These are phyloP conservation scores for Colletotrichum tofieldiae DNA, from an alignment of 2,329 filamentous ascomycete genomes.

Conservation along the genomic window DNA sequence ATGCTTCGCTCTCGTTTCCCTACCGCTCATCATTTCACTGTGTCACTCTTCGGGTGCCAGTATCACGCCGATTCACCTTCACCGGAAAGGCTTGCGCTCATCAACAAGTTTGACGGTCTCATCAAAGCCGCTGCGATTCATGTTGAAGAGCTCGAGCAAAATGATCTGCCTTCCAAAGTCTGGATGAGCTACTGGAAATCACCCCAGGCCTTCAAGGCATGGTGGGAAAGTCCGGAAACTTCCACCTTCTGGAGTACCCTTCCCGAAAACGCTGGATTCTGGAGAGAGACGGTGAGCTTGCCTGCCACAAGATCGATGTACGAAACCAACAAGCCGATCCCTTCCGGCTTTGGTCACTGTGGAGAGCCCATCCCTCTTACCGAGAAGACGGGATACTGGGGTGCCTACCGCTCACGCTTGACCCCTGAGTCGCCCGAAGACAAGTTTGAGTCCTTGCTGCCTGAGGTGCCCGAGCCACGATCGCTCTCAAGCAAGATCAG, in stretches of 20 bases:
- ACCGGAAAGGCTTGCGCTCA: slow-evolving; percentile 30
- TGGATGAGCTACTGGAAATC: slow-evolving; percentile 41
- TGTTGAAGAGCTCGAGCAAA: slow-evolving; percentile 40
- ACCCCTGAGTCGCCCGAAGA: slow-evolving; percentile 31
- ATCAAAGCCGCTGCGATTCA: slow-evolving; percentile 36
- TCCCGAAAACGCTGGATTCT: slow-evolving; percentile 31
- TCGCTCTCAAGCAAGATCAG: slow-evolving; percentile 28
- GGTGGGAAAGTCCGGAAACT: slow-evolving; percentile 36
- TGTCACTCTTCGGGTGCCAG: slow-evolving; percentile 37
- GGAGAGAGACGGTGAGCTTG: slow-evolving; percentile 38
- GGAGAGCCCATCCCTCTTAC: slow-evolving; percentile 37
- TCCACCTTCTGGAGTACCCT: slow-evolving; percentile 29
- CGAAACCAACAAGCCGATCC: slow-evolving; percentile 32
- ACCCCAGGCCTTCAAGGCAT: slow-evolving; percentile 34
- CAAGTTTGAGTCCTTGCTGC: slow-evolving; percentile 34
- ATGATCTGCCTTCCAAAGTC: slow-evolving; percentile 38
- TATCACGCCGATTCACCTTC: slow-evolving; percentile 39
- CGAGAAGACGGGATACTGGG: slow-evolving; percentile 39
- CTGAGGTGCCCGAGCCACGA: slow-evolving; percentile 19
- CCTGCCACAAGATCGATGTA: slow-evolving; percentile 35
- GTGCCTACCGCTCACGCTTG: slow-evolving; percentile 39
- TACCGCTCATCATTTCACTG: slow-evolving; percentile 39
- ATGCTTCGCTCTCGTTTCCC: slow-evolving; percentile 41
- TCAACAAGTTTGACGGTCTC: slow-evolving; percentile 30
- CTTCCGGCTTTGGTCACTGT: slow-evolving; percentile 38